phyloP scores from a whole-genome alignment of 1,284 basidiomycete species.

The Porodaedalea pini region DNA sequence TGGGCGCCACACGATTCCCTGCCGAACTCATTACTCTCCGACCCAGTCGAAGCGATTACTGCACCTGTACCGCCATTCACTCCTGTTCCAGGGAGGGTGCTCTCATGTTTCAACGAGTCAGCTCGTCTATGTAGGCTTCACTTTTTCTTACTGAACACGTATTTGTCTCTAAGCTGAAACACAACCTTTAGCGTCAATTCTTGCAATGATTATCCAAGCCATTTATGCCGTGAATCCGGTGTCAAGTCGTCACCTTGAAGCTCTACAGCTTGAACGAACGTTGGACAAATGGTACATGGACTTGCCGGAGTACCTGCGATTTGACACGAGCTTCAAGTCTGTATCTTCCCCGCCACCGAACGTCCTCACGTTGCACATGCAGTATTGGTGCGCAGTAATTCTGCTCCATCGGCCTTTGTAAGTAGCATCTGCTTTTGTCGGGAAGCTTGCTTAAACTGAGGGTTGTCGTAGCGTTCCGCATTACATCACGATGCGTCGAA shows the following conservation, averaged over 20 bases:
- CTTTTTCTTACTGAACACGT: neutral
- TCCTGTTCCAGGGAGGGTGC: slow-evolving; percentile 46
- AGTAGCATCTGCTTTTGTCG: slow-evolving; percentile 32
- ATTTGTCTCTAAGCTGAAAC: neutral
- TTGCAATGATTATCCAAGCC: slow-evolving; percentile 65
- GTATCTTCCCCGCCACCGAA: slow-evolving; percentile 50
- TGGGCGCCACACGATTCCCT: slow-evolving; percentile 46
- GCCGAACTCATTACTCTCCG: slow-evolving; percentile 24
- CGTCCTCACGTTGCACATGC: slow-evolving; percentile 76
- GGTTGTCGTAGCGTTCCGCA: slow-evolving; percentile 18
- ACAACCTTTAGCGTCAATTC: slow-evolving; percentile 49
- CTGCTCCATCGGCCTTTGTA: slow-evolving; percentile 81
- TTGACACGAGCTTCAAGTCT: slow-evolving; percentile 48
- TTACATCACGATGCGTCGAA: slow-evolving; percentile 24
- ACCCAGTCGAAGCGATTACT: slow-evolving; percentile 7
- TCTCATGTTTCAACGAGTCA: slow-evolving; percentile 77
- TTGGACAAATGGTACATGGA: slow-evolving; percentile 79
- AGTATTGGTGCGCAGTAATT: slow-evolving; percentile 81
- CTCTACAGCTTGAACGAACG: slow-evolving; percentile 56
- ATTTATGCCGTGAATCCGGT: slow-evolving; percentile 70
- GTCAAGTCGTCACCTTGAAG: slow-evolving; percentile 54
- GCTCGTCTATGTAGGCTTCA: slow-evolving; percentile 61
- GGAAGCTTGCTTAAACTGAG: neutral
- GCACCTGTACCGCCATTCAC: slow-evolving; percentile 21
- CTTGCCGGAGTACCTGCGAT: slow-evolving; percentile 65